Evolutionary conservation across 176 grass and related monocot species (phyloP).

Genomic region (Bromus sterilis): DNA sequence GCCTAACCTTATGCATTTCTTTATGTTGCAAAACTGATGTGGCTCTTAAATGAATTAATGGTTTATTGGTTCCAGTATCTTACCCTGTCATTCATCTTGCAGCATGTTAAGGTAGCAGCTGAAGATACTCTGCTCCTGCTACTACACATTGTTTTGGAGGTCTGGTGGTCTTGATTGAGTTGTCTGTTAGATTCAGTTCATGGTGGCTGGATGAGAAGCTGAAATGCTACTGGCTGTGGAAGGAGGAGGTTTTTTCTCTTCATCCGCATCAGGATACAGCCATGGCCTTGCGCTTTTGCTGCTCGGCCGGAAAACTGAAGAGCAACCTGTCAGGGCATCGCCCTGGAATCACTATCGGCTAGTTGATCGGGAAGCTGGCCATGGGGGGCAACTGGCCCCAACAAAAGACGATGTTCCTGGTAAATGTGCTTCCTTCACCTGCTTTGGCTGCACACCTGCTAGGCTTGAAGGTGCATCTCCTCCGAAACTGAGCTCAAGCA

Average conservation of each 20-base stretch:
- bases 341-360: slow-evolving; percentile 62
- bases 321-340: slow-evolving; percentile 57
- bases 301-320: slow-evolving; percentile 70
- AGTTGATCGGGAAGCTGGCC: slow-evolving; percentile 42
- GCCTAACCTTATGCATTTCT: neutral
- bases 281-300: slow-evolving; percentile 75
- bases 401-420: slow-evolving; percentile 38
- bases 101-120: neutral
- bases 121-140: neutral
- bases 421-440: slow-evolving; percentile 66
- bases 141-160: neutral
- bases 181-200: slow-evolving; percentile 21
- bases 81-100: neutral
- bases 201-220: slow-evolving; percentile 55
- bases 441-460: slow-evolving; percentile 54
- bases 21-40: neutral
- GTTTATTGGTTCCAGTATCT: neutral
- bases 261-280: slow-evolving; percentile 85
- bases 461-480: slow-evolving; percentile 45
- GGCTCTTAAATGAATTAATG: neutral
- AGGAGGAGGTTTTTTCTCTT: slow-evolving; percentile 90
- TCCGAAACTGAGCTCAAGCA: slow-evolving; percentile 32
- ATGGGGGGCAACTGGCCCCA: slow-evolving; percentile 34
- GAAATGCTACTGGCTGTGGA: slow-evolving; percentile 95
- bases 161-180: neutral